Evolutionary conservation across 1,284 basidiomycete species (phyloP).

Genomic region (Vanrija sp.): DNA sequence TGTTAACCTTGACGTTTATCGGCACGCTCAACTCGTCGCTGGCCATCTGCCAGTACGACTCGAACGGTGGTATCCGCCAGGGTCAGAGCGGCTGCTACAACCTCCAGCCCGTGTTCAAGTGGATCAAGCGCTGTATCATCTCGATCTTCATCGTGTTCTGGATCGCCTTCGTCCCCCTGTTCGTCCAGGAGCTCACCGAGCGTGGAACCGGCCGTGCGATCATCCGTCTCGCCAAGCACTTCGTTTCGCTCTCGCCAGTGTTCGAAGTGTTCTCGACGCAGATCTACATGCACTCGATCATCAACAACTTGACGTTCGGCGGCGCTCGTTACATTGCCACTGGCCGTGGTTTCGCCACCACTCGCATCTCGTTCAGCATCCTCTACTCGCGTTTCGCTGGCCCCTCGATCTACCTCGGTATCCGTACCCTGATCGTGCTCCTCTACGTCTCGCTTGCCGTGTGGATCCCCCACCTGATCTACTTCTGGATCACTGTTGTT

Average conservation of each 20-base stretch:
- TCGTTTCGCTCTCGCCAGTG: slow-evolving; percentile 83
- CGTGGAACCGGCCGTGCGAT: slow-evolving; percentile 84
- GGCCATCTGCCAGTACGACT: slow-evolving; percentile 70
- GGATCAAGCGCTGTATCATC: slow-evolving; percentile 91
- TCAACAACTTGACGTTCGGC: slow-evolving; percentile 91
- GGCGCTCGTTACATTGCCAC: slow-evolving; percentile 97
- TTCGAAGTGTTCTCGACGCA: slow-evolving; percentile 96
- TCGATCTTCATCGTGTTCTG: slow-evolving; percentile 96
- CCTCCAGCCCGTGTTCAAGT: slow-evolving; percentile 78
- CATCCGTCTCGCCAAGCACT: slow-evolving; percentile 84
- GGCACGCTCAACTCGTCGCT: slow-evolving; percentile 82
- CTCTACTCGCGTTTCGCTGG: slow-evolving; percentile 94
- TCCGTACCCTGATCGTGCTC: slow-evolving; percentile 82
- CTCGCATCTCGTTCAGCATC: slow-evolving; percentile 85
- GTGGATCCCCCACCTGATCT: slow-evolving; percentile 86
- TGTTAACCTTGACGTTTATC: slow-evolving; percentile 81
- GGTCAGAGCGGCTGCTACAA: slow-evolving; percentile 87
- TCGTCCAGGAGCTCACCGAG: slow-evolving; percentile 92
- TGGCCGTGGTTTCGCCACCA: slow-evolving; percentile 95
- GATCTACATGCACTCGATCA: slow-evolving; percentile 91
- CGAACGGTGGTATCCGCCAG: slow-evolving; percentile 64
- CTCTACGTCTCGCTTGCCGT: slow-evolving; percentile 84
- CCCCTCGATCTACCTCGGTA: slow-evolving; percentile 91
- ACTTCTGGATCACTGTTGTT: slow-evolving; percentile 90
- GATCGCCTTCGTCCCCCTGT: slow-evolving; percentile 87